Evolutionary conservation across 129 eudicot species (phyloP).

Genomic region (Chrysanthemum seticuspe): DNA sequence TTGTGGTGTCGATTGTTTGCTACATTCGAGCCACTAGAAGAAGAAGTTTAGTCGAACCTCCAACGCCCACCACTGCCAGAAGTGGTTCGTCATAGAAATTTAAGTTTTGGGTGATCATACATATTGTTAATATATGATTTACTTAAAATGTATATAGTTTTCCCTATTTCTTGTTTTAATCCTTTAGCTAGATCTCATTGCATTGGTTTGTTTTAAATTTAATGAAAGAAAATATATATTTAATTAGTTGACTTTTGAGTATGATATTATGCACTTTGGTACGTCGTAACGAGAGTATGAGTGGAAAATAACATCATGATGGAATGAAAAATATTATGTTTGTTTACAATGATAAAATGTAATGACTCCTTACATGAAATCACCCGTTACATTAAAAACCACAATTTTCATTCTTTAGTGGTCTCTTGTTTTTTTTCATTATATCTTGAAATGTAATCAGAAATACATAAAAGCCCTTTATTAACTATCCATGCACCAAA

Average conservation of each 20-base stretch:
- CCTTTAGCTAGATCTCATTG: slow-evolving; percentile 7
- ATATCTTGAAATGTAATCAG: too few species aligned
- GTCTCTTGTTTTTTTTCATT: too few species aligned
- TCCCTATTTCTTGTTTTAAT: not conserved
- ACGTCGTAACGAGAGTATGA: too few species aligned
- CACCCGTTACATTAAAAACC: too few species aligned
- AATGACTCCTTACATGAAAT: too few species aligned
- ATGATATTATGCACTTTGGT: not conserved
- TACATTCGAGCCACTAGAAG: slow-evolving; percentile 62
- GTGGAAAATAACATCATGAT: too few species aligned
- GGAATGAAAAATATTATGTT: too few species aligned
- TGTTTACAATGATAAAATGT: too few species aligned
- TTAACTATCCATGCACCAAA: too few species aligned
- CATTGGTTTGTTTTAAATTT: not conserved
- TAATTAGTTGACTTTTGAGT: not conserved
- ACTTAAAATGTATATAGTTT: slow-evolving; percentile 8
- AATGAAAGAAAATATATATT: not conserved
- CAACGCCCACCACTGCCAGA: slow-evolving; percentile 26
- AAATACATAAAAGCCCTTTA: too few species aligned
- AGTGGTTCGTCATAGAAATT: slow-evolving; percentile 7
- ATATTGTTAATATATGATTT: slow-evolving; percentile 2
- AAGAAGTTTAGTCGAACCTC: slow-evolving; percentile 35
- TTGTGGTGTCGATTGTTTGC: slow-evolving; percentile 47
- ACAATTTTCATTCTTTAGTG: too few species aligned
- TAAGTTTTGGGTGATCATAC: not conserved